Evolutionary conservation across 2,329 filamentous ascomycete species (phyloP).

Genomic region (Rutstroemia sp.): DNA sequence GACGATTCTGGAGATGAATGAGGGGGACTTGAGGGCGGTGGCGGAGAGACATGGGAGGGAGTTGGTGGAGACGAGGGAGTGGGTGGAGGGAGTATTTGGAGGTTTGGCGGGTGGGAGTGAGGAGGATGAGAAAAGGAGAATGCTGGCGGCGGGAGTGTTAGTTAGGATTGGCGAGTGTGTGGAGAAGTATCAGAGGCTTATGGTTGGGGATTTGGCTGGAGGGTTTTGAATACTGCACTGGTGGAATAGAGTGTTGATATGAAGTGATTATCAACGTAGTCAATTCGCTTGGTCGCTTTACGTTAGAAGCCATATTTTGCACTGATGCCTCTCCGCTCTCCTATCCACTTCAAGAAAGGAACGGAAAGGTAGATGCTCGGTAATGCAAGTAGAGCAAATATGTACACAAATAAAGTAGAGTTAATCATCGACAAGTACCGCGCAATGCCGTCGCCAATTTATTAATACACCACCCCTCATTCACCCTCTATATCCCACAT

Average conservation of each 20-base stretch:
- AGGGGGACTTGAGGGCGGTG: slow-evolving; percentile 56
- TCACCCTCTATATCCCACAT: neutral
- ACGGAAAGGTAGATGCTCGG: too few relatives aligned
- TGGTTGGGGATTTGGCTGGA: slow-evolving; percentile 59
- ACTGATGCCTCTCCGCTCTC: too few relatives aligned
- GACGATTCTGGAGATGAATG: slow-evolving; percentile 75
- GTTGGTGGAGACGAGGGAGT: slow-evolving; percentile 79
- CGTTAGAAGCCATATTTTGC: neutral
- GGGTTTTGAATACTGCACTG: neutral
- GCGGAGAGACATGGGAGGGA: slow-evolving; percentile 69
- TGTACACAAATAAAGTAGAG: too few relatives aligned
- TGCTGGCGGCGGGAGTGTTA: slow-evolving; percentile 68
- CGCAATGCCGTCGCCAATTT: neutral
- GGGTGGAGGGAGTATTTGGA: slow-evolving; percentile 73
- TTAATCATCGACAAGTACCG: neutral
- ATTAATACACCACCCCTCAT: neutral
- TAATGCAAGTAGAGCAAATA: too few relatives aligned
- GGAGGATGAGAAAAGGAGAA: slow-evolving; percentile 75
- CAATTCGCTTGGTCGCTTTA: neutral
- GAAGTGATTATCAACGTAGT: neutral
- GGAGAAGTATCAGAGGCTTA: slow-evolving; percentile 68
- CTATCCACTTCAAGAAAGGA: too few relatives aligned
- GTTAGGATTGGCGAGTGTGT: slow-evolving; percentile 74
- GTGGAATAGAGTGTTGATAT: neutral
- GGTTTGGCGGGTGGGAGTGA: slow-evolving; percentile 35